phyloP scores from a whole-genome alignment of 306 rosid genomes.

The Canavalia gladiata region DNA sequence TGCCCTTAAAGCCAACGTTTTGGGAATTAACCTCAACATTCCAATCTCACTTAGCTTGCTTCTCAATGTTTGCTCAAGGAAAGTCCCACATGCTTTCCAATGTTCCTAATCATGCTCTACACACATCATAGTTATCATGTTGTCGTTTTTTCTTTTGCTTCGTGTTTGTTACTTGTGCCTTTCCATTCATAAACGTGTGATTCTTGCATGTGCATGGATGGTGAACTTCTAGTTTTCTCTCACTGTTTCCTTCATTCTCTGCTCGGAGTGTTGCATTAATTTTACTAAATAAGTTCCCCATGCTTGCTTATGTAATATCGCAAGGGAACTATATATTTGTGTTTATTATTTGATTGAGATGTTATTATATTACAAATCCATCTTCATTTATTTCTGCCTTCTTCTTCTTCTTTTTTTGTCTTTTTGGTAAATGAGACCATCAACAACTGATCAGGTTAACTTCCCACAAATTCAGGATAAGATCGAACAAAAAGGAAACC shows the following conservation, averaged over 20 bases:
- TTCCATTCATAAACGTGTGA: conserved; percentile 1
- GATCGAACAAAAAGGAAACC: background rate
- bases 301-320: conserved; percentile 23
- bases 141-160: background rate
- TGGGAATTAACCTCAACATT: conserved; percentile 78
- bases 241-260: background rate
- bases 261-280: background rate
- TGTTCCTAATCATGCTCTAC: conserved; percentile 53
- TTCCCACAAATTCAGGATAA: background rate
- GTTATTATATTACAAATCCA: background rate
- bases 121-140: background rate
- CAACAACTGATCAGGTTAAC: background rate
- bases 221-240: conserved; percentile 41
- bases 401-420: background rate
- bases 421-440: background rate
- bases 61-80: conserved; percentile 70
- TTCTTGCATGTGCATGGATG: conserved; percentile 41
- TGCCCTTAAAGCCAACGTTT: conserved; percentile 72
- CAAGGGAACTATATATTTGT: conserved; percentile 26
- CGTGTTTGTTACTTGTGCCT: background rate
- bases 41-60: conserved; percentile 79
- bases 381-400: background rate
- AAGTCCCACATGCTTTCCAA: conserved; percentile 61
- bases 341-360: conserved; percentile 15
- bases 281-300: conserved; percentile 10